Evolutionary conservation across 805 yeast species (phyloP).

Genomic region (Sugiyamaella smithiae): DNA sequence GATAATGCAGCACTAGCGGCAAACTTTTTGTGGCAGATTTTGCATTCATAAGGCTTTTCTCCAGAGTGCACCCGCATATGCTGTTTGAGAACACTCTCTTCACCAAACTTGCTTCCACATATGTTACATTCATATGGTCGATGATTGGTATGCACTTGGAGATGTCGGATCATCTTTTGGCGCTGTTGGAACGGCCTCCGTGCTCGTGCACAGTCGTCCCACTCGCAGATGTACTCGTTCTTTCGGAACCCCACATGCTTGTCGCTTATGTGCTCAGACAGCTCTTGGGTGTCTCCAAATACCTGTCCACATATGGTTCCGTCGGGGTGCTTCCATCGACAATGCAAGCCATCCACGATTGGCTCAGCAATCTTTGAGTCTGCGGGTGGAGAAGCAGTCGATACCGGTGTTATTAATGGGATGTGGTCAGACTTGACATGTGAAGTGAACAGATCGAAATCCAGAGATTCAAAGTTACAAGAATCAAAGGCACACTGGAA

Average conservation of each 20-base stretch:
- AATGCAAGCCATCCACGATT: constrained; percentile 41
- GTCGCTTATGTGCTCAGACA: constrained; percentile 67
- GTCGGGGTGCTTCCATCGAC: constrained; percentile 8
- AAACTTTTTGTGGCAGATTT: constrained; percentile 69
- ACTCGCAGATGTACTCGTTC: constrained; percentile 63
- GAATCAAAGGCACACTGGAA: constrained; percentile 71
- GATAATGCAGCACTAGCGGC: constrained; percentile 80
- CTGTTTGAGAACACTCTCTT: constrained; percentile 71
- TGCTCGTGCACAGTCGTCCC: constrained; percentile 73
- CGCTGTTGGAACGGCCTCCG: constrained; percentile 69
- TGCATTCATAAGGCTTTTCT: constrained; percentile 80
- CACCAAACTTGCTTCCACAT: constrained; percentile 73
- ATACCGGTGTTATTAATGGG: constrained; percentile 1
- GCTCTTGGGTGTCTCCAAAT: constrained; percentile 54
- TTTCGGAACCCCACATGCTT: constrained; percentile 75
- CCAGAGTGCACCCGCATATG: constrained; percentile 86
- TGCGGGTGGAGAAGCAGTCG: constrained; percentile 10
- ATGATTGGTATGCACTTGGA: constrained; percentile 83
- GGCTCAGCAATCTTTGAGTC: background rate
- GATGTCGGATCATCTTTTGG: constrained; percentile 81
- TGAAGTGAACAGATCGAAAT: constrained; percentile 51
- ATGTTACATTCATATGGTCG: constrained; percentile 71
- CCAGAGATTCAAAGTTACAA: constrained; percentile 58
- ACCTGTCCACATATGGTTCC: constrained; percentile 45
- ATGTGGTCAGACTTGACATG: constrained; percentile 54